A percentile compares a stretch with the other conserved stretches of the same genome.
These are phyloP conservation scores for Candida stauntonica DNA, from an alignment of 805 yeast genomes.

Conservation along the genomic window DNA sequence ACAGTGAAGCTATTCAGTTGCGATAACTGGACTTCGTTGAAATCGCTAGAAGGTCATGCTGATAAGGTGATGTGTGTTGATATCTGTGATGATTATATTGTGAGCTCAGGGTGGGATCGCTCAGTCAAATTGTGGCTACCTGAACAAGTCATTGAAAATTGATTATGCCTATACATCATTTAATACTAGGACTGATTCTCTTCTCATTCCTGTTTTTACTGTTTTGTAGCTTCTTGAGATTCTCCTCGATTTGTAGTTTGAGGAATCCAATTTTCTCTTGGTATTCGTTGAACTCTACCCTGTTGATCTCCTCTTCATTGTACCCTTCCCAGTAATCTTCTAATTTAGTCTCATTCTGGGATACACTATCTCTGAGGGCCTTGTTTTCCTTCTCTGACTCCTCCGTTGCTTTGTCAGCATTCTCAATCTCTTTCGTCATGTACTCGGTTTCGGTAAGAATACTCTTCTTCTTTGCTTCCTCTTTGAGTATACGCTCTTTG, in stretches of 20 bases:
- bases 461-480: slow-evolving; percentile 41
- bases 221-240: slow-evolving; percentile 18
- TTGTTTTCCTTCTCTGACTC: slow-evolving; percentile 38
- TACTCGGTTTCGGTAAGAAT: slow-evolving; percentile 57
- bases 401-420: slow-evolving; percentile 45
- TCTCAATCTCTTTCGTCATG: slow-evolving; percentile 52
- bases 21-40: slow-evolving; percentile 63
- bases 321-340: slow-evolving; percentile 20
- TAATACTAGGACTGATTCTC: slow-evolving; percentile 19
- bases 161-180: neutral
- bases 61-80: slow-evolving; percentile 77
- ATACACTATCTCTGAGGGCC: slow-evolving; percentile 14
- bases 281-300: slow-evolving; percentile 15
- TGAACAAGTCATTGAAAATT: slow-evolving; percentile 7
- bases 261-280: slow-evolving; percentile 9
- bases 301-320: slow-evolving; percentile 11
- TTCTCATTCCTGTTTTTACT: slow-evolving; percentile 18
- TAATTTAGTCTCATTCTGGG: slow-evolving; percentile 11
- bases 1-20: slow-evolving; percentile 56
- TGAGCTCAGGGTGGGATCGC: slow-evolving; percentile 19
- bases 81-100: slow-evolving; percentile 40
- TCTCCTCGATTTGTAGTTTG: slow-evolving; percentile 20
- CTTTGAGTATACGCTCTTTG: slow-evolving; percentile 40
- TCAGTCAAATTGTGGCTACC: slow-evolving; percentile 42
- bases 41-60: slow-evolving; percentile 49